Evolutionary conservation across 2,329 filamentous ascomycete species (phyloP).

Genomic region (Zymoseptoria brevis): DNA sequence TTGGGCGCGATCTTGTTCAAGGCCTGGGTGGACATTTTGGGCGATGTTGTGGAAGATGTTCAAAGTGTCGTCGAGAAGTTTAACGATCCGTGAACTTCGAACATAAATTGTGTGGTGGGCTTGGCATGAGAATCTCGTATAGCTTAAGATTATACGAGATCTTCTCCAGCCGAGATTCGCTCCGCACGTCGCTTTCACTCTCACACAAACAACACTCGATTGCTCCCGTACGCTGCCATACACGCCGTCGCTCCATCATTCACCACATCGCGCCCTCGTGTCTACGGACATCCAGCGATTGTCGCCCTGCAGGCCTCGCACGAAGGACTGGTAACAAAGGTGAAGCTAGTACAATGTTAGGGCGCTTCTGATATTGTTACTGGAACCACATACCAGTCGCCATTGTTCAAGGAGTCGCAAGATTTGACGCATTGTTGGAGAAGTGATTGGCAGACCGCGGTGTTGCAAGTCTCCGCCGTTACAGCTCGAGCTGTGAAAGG

Average conservation of each 20-base stretch:
- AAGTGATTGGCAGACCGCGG: not conserved
- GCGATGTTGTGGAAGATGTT: constrained; percentile 1
- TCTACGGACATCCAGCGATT: not conserved
- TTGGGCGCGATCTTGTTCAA: constrained; percentile 98
- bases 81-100: not conserved
- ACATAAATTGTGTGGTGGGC: not conserved
- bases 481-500: not conserved
- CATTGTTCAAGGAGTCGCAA: not conserved
- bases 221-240: not conserved
- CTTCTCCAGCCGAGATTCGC: not conserved
- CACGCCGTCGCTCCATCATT: not conserved
- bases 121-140: not conserved
- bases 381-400: not conserved
- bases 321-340: not conserved
- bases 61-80: not conserved
- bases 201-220: not conserved
- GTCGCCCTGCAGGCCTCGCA: not conserved
- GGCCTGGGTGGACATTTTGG: constrained; percentile 58
- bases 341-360: not conserved
- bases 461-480: not conserved
- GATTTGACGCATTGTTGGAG: not conserved
- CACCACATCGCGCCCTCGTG: not conserved
- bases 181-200: not conserved
- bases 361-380: not conserved
- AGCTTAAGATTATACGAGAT: not conserved